Evolutionary conservation across 768 basidiomycete genomes (phyloP), one percentile per base, ranked within the genome.

Genomic region (Russula olivacea): DNA sequence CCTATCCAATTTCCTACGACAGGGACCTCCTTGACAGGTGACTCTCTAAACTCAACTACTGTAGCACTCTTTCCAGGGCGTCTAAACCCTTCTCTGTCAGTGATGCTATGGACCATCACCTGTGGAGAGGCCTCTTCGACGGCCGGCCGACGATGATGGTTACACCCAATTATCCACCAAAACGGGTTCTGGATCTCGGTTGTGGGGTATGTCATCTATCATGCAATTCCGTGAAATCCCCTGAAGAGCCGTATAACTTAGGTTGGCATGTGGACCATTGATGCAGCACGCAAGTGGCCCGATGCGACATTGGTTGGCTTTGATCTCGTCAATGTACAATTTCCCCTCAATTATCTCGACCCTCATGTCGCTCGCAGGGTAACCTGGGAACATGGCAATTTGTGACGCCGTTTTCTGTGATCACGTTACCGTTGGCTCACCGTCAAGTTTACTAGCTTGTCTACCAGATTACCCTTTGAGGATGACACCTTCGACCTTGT

Each of bases 401-500:
- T 91, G 89, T 90, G 71, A 70, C 81, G 71, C 25, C 23, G 51
- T 4, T 32, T 58, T 52, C 21, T 53, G 49, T 49, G 10, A 54
- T 61, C 15, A 48, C 17, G 32, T 55, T 52, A 38, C 34, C 55
- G 14, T 49, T 49, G 23, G 21, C 58, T 57, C 32, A 49, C 23
- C 25, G 36, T 58, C 30, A 50, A 15, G 41, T 48, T 36, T 32
- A 19, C 28, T 58, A 91, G 89, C 72, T 73, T 91, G 68, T 88
- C 88, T 52, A 88, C 83, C 12, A 87, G 80, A 68, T 77, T 91
- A 21, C 89, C 89, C 0, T 91, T 90, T 69, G 88, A 90, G 17
- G 89, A 91, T 59, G 88, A 91, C 63, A 83, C 87, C 68, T 91
- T 91, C 64, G 89, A 91, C 72, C 83, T 88, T 71, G 83, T 91